Evolutionary conservation across 352 stramenopile species (phyloP).

Genomic region (Phytophthora pseudosyringae): DNA sequence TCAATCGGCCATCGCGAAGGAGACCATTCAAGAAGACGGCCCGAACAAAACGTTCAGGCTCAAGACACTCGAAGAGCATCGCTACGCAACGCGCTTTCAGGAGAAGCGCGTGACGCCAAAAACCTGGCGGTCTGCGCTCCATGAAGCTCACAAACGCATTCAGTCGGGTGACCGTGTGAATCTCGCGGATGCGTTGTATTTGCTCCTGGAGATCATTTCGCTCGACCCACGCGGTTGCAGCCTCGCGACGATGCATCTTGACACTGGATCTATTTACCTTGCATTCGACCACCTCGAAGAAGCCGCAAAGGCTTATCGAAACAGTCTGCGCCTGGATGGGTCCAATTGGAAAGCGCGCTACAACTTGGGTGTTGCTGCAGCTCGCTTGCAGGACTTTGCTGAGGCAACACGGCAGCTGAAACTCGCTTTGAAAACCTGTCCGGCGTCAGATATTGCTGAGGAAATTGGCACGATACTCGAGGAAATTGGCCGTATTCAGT

Average conservation of each 20-base stretch:
- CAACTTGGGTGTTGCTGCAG: constrained; percentile 55
- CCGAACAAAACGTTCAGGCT: constrained; percentile 34
- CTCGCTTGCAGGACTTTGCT: constrained; percentile 55
- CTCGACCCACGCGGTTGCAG: constrained; percentile 40
- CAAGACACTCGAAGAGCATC: constrained; percentile 66
- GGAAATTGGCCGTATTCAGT: constrained; percentile 54
- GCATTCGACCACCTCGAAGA: constrained; percentile 57
- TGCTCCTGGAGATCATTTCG: constrained; percentile 63
- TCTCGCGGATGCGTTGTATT: constrained; percentile 55
- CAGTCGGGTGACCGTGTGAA: constrained; percentile 36
- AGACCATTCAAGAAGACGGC: constrained; percentile 15
- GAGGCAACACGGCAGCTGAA: constrained; percentile 56
- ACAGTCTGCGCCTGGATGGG: constrained; percentile 48
- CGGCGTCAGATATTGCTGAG: constrained; percentile 14
- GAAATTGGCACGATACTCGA: constrained; percentile 44
- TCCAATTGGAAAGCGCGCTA: constrained; percentile 52
- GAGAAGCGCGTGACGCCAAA: constrained; percentile 47
- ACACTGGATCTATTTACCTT: constrained; percentile 64
- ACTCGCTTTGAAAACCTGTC: constrained; percentile 28
- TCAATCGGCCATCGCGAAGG: constrained; percentile 19
- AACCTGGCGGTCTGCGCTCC: constrained; percentile 47
- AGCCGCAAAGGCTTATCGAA: constrained; percentile 55
- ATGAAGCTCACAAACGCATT: constrained; percentile 40
- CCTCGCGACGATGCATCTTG: constrained; percentile 51
- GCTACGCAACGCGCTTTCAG: constrained; percentile 56